Percentiles rank a stretch among this genome's conserved stretches.
These are phyloP conservation scores for Voacanga thouarsii DNA, from an alignment of 257 asterid genomes.

Conservation along the genomic window DNA sequence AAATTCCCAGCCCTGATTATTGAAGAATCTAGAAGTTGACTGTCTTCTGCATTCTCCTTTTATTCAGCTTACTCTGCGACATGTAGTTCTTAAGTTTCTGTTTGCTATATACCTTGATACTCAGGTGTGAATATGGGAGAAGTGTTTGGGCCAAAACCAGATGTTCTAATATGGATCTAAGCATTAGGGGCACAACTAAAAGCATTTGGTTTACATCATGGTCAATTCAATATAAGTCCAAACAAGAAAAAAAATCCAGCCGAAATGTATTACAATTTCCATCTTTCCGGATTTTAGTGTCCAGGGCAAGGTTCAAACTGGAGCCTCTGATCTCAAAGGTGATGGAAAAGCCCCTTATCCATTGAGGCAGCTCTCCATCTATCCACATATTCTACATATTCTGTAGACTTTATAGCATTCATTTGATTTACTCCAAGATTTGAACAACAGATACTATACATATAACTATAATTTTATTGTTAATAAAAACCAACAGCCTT, in stretches of 20 bases:
- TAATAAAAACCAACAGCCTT: neutral
- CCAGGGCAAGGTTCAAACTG: neutral
- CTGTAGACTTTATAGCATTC: neutral
- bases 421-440: neutral
- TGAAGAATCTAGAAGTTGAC: too few species aligned
- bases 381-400: neutral
- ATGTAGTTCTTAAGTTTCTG: too few species aligned
- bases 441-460: neutral
- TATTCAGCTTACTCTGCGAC: too few species aligned
- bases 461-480: neutral
- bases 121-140: neutral
- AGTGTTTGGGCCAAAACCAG: neutral
- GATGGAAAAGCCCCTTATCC: neutral
- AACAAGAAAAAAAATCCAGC: neutral
- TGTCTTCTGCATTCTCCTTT: too few species aligned
- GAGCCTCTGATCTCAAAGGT: neutral
- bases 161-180: neutral
- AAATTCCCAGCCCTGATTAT: too few species aligned
- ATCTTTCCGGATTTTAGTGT: neutral
- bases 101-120: neutral
- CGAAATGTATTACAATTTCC: too few species aligned
- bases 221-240: too few species aligned
- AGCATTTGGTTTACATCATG: neutral
- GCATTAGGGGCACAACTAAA: neutral
- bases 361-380: neutral